phyloP scores from a whole-genome alignment of 2,329 filamentous ascomycete species.

The Claviceps monticola region DNA sequence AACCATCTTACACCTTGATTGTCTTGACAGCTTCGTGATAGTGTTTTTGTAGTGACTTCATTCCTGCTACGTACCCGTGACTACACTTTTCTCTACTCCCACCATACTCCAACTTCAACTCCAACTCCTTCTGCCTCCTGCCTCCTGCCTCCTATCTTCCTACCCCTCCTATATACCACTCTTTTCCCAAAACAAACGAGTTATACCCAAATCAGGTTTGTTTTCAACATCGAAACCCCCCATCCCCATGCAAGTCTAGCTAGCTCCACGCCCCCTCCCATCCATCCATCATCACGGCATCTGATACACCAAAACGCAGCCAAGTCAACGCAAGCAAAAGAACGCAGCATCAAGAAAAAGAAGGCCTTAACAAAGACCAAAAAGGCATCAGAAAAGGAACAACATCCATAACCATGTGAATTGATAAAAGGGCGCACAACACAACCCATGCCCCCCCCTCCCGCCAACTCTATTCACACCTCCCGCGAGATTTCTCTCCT shows the following conservation, averaged over 20 bases:
- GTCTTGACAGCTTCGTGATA: no score
- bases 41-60: no score
- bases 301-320: conserved; percentile 3
- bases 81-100: no score
- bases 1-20: no score
- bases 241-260: conserved; percentile 11
- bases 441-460: no score
- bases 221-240: conserved; percentile 7
- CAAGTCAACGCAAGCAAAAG: no score
- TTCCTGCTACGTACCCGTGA: no score
- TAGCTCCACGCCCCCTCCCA: conserved; percentile 7
- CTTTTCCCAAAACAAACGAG: conserved; percentile 2
- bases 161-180: conserved; percentile 14
- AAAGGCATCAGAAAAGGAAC: not conserved
- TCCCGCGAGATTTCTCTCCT: no score
- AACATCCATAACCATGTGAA: not conserved
- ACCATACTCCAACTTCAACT: no score
- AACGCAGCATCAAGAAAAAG: not conserved
- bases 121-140: not conserved
- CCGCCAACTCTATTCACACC: no score
- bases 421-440: not conserved
- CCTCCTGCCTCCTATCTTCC: conserved; percentile 12
- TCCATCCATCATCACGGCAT: conserved; percentile 2
- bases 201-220: conserved; percentile 2
- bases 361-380: not conserved